Evolutionary conservation across 441 rosid species (phyloP).

Genomic region (Pelargonium citronellum): DNA sequence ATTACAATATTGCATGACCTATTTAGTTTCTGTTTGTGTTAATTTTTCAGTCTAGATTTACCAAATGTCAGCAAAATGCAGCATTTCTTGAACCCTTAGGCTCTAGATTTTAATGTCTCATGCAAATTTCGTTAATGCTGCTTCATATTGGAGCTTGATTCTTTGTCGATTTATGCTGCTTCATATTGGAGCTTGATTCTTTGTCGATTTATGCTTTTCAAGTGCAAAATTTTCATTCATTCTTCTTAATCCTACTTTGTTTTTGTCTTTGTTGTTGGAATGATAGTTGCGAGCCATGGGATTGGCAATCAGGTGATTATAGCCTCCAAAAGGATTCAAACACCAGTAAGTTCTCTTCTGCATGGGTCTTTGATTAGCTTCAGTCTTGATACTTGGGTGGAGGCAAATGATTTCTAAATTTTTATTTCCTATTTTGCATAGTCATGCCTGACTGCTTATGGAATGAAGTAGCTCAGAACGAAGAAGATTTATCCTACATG

Average conservation of each 20-base stretch:
- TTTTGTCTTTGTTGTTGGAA: not conserved
- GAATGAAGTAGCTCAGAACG: not conserved
- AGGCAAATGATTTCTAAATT: not conserved
- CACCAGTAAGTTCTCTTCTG: not conserved
- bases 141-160: too few species aligned
- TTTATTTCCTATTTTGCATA: too few species aligned
- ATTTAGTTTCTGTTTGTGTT: not conserved
- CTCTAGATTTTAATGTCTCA: not conserved
- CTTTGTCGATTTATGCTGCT: too few species aligned
- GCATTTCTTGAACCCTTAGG: not conserved
- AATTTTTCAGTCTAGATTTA: not conserved
- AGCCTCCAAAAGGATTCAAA: not conserved
- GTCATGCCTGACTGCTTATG: not conserved
- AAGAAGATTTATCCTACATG: constrained; percentile 1
- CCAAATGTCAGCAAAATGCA: not conserved
- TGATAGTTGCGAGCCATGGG: not conserved
- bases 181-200: too few species aligned
- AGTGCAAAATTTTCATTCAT: not conserved
- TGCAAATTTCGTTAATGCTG: too few species aligned
- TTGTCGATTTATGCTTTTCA: not conserved
- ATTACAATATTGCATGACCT: too few species aligned
- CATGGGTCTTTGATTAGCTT: not conserved
- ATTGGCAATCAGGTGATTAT: not conserved
- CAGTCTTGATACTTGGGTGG: not conserved
- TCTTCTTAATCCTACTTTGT: not conserved